Conservation (phyloP, 129 eudicot genomes). For the Tanacetum coccineum region DNA sequence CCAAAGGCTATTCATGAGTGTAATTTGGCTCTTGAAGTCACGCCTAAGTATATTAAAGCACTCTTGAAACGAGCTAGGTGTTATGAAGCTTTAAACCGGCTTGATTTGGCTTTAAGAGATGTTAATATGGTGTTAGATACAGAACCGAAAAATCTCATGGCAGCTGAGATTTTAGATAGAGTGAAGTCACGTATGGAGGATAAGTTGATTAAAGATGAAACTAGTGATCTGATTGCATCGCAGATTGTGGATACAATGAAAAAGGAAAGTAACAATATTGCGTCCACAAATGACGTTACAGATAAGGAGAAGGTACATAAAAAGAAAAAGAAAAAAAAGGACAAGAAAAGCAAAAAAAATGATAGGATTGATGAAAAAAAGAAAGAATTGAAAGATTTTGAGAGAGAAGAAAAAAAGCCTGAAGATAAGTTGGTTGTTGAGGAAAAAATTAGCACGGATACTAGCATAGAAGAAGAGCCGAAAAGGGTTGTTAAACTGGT, state of each 20-base stretch:
- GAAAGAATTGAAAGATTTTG: conserved; percentile 28
- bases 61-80: conserved; percentile 92
- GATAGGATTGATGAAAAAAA: conserved; percentile 8
- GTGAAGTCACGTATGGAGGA: conserved; percentile 40
- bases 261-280: no score
- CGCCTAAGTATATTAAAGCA: conserved; percentile 87
- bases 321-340: conserved; percentile 39
- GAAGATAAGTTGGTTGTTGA: conserved; percentile 83
- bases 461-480: conserved; percentile 38
- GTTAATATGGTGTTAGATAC: conserved; percentile 43
- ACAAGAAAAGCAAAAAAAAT: conserved; percentile 21
- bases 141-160: conserved; percentile 86
- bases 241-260: no score
- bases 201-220: conserved; percentile 30
- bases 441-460: conserved; percentile 40
- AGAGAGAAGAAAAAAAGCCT: conserved; percentile 46
- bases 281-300: no score
- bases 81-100: conserved; percentile 70
- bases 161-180: conserved; percentile 69
- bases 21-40: conserved; percentile 84
- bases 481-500: conserved; percentile 68
- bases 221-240: no score
- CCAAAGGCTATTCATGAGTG: conserved; percentile 92
- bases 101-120: conserved; percentile 80
- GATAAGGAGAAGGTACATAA: conserved; percentile 36